These are phyloP conservation scores for Termitomyces sp. DNA, from an alignment of 768 basidiomycete species.

Conservation along the genomic window DNA sequence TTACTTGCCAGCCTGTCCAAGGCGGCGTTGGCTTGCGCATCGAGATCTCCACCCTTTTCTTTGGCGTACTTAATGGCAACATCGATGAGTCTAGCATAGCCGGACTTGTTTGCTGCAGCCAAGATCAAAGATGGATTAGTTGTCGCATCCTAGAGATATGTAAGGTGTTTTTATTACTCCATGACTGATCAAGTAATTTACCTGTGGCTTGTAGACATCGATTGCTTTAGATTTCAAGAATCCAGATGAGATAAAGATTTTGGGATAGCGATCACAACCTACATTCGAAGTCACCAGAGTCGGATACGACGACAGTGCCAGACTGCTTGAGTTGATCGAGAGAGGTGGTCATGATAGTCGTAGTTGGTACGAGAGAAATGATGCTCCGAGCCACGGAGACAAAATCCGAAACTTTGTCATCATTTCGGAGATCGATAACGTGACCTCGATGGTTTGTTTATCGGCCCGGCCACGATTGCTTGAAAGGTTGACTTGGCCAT, in stretches of 20 bases:
- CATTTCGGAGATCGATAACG: conserved; percentile 13
- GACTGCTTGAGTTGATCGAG: conserved; percentile 85
- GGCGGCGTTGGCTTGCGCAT: conserved; percentile 74
- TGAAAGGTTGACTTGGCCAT: no score
- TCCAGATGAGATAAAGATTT: conserved; percentile 14
- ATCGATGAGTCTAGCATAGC: conserved; percentile 81
- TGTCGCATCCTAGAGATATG: conserved; percentile 77
- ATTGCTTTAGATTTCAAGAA: conserved; percentile 54
- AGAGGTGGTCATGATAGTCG: conserved; percentile 70
- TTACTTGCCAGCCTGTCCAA: conserved; percentile 81
- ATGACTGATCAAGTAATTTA: conserved; percentile 19
- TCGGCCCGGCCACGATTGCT: no score
- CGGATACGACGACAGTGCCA: conserved; percentile 95
- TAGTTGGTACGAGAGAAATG: conserved; percentile 13
- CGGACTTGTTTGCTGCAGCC: conserved; percentile 86
- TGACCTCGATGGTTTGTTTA: conserved; percentile 1
- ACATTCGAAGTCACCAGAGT: conserved; percentile 96
- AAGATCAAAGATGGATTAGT: conserved; percentile 97
- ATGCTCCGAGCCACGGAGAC: neutral
- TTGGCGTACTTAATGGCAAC: conserved; percentile 73
- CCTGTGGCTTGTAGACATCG: conserved; percentile 94
- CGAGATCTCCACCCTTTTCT: conserved; percentile 73
- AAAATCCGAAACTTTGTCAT: conserved; percentile 11
- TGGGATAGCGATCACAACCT: conserved; percentile 20
- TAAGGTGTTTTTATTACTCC: neutral